Base-by-base conservation (phyloP, 1,139 yeast genomes). In the Sugiyamaella grinbergsii region DNA sequence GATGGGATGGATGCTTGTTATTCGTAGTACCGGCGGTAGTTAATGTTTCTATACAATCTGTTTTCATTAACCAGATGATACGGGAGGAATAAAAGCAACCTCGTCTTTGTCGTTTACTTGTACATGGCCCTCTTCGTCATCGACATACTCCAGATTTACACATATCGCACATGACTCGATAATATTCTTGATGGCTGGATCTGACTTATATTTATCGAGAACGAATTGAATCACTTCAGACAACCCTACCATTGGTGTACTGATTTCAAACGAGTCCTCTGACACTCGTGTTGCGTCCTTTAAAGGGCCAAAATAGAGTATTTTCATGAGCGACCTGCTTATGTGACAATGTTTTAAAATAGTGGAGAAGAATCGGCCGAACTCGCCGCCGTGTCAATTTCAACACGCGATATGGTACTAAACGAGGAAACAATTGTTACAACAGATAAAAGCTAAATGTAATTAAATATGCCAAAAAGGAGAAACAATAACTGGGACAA, bases 11-110 rank as follows among this genome's bases (percentile, higher is more conserved):
- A n/a, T n/a, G n/a, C n/a, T n/a, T n/a, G n/a, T n/a, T n/a, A n/a
- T n/a, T n/a, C n/a, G n/a, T n/a, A n/a, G n/a, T n/a, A n/a, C n/a
- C n/a, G n/a, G n/a, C n/a, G n/a, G 10, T 24, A 6, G 28, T 24
- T 24, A 24, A 5, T 5, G 10, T 16, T 16, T 8, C 8, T 5
- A n/a, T 32, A 16, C 2, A 33, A n/a, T 15, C 16, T 3, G 6
- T 18, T 13, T 7, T 10, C 39, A 8, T 39, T 53, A 71, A 5
- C 74, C 74, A 5, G 72, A 68, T 2, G 72, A 68, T 2, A 71
- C 74, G 0, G 74, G 74, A 7, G 75, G 74, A 15, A 71, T 62
- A n/a, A 71, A 54, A 5, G 69, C 71, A 4, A 71, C 51, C 44
- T 69, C 72, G 49, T 67, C 70, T 16, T 55, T 54, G 5, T 56